Evolutionary conservation across 441 rosid genomes (phyloP).

Genomic region (Macaranga tanarius): DNA sequence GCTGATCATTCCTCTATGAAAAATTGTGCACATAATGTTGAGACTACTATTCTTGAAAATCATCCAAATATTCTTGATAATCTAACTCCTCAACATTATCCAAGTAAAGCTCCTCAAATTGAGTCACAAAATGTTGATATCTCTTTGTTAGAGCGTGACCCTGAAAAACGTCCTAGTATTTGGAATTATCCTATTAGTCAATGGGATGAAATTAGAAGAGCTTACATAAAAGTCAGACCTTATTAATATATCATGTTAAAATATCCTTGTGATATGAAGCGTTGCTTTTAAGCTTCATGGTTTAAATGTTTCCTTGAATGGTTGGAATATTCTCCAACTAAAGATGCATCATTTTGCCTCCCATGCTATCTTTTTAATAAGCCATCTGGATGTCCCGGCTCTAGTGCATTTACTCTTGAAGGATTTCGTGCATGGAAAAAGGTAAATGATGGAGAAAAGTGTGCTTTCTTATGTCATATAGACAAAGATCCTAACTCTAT

Average conservation of each 20-base stretch:
- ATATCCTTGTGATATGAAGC: neutral
- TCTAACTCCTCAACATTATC: too few relatives aligned
- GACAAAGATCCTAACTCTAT: too few relatives aligned
- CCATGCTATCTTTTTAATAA: neutral
- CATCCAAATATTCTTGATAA: too few relatives aligned
- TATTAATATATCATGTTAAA: neutral
- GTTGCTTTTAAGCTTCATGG: neutral
- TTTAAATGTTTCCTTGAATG: neutral
- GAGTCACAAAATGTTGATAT: neutral
- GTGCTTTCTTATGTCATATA: too few relatives aligned
- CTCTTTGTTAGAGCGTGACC: neutral
- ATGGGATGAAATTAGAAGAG: neutral
- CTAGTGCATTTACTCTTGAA: neutral
- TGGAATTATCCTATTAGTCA: neutral
- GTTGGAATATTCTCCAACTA: neutral
- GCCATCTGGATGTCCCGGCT: neutral
- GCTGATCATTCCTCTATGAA: too few relatives aligned
- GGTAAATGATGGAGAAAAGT: too few relatives aligned
- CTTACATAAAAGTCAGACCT: neutral
- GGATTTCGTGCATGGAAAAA: neutral
- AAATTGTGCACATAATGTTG: too few relatives aligned
- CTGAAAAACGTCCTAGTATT: neutral
- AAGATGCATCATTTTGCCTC: neutral
- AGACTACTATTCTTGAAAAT: too few relatives aligned
- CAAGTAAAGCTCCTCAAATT: too few relatives aligned